Evolutionary conservation across 1,284 basidiomycete genomes (phyloP), one percentile per base, ranked within the genome.

Genomic region (Cystobasidium pallidum): DNA sequence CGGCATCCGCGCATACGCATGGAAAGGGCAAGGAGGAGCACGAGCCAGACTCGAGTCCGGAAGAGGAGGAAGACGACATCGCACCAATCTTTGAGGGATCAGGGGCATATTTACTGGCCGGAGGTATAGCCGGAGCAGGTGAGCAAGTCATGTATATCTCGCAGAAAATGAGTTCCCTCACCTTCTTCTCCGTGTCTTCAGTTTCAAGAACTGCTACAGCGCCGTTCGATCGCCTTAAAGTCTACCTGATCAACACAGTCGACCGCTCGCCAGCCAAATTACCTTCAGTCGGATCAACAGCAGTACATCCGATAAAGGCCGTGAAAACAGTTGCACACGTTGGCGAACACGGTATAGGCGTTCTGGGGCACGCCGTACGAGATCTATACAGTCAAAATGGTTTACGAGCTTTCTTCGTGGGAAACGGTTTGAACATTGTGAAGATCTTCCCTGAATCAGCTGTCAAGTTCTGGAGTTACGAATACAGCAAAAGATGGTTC

Each of bases 391-490:
- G 86, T 2, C 89, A 93, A 80, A 93, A 93, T 21, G 94, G 96
- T 2, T 77, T 97, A 17, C 84, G 88, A 55, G 92, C 90, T 1
- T 99, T 99, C 81, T 99, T 96, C 95, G 92, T 86, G 3, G 85
- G 86, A 26, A 86, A 86, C 76, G 85, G 85, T 2, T 76, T 86
- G 65, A 85, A 84, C 77, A 89, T 93, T 47, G 86, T 88, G 68
- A 99, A 99, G 24, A 62, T 51, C 30, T 70, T 63, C 43, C 13
- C 49, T n/a, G 94, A 98, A 83, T 94, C 91, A 52, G 96, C 96
- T 21, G 98, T 99, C 86, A 99, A 98, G 82, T 99, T 99, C 83
- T 88, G 96, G 77, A 83, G 91, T 7, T 99, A 98, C 81, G 96
- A 99, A 82, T 91, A 91, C 75, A 88, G 91, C 66, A 99, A 99